Base-by-base conservation (phyloP, 345 rosid species). In the Passiflora organensis region DNA sequence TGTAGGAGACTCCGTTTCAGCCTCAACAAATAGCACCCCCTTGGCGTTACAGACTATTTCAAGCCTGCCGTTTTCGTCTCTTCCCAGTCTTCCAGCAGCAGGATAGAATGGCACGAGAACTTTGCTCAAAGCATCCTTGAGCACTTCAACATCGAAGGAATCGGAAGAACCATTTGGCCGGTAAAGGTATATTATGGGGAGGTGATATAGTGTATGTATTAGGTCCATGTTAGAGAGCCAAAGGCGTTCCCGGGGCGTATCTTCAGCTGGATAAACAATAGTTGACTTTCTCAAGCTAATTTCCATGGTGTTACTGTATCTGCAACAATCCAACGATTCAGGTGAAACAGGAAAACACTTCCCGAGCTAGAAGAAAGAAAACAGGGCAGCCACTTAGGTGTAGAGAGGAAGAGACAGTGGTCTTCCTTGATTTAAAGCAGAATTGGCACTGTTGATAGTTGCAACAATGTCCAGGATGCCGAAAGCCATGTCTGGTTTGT, bases 81-180 rank as follows among this genome's bases (percentile, higher is more conserved):
- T 24, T 4, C 42, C 66, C 6, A 74, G 23, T 12, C 79, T 51
- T 1, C 80, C 78, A 0, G 78, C 80, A 16, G 64, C 23, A 0
- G 77, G 80, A 32, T 74, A 66, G n/a, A 72, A 75, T 0, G 70
- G 56, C 22, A 71, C 77, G 0, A 78, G 70, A 56, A 56, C 65
- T 10, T 58, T 44, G 44, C 71, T 55, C 4, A 78, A 42, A 56
- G 75, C 58, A 4, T 74, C 59, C 50, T 62, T 68, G 2, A 77
- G 69, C 32, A 55, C 53, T 1, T 28, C 9, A 1, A 51, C 10
- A 13, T 68, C 51, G 15, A 70, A 68, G 16, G 59, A 71, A 19
- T 41, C 42, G 0, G 60, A 36, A n/a, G 55, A 43, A 4, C 51
- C 66, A 12, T 41, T 52, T 15, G 63, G 55, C 34, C 43, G 58